These are phyloP conservation scores for Trichomonas vaginalis DNA, from an alignment of 208 protist species.

Conservation along the genomic window DNA sequence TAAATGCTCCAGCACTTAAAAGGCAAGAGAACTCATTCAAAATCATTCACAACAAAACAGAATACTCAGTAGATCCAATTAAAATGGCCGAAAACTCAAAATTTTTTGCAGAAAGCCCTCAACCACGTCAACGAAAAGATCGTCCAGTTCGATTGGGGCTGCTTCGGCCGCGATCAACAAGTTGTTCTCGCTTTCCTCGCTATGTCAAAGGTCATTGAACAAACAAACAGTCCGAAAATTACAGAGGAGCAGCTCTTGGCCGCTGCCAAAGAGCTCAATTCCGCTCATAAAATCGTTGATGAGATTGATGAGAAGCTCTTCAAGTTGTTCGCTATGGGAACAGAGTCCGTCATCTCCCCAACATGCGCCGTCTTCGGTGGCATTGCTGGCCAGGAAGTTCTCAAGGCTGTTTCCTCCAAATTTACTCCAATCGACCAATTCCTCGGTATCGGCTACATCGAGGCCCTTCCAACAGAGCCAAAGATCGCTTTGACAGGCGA, in stretches of 20 bases:
- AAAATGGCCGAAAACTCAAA: too few species aligned
- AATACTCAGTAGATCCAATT: too few species aligned
- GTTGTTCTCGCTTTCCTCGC: background rate
- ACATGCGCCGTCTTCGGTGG: slow-evolving; percentile 45
- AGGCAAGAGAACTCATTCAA: too few species aligned
- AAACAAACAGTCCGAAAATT: background rate
- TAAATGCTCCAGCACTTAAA: too few species aligned
- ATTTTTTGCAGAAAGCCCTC: slow-evolving; percentile 13
- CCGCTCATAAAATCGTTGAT: background rate
- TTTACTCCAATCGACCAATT: slow-evolving; percentile 48
- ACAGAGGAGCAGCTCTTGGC: background rate
- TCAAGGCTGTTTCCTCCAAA: slow-evolving; percentile 50
- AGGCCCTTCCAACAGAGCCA: background rate
- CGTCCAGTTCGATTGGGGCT: background rate
- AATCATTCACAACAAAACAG: too few species aligned
- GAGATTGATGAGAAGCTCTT: background rate
- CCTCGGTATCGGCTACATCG: background rate
- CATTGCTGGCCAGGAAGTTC: slow-evolving; percentile 48
- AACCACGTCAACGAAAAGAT: background rate
- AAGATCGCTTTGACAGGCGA: slow-evolving; percentile 3
- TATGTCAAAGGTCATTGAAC: background rate
- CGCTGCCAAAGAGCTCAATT: background rate
- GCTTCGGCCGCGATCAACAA: background rate
- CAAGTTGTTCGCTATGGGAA: background rate
- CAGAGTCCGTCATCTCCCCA: slow-evolving; percentile 21